Conservation (phyloP, 352 stramenopile species). For the Hyaloperonospora brassicae region DNA sequence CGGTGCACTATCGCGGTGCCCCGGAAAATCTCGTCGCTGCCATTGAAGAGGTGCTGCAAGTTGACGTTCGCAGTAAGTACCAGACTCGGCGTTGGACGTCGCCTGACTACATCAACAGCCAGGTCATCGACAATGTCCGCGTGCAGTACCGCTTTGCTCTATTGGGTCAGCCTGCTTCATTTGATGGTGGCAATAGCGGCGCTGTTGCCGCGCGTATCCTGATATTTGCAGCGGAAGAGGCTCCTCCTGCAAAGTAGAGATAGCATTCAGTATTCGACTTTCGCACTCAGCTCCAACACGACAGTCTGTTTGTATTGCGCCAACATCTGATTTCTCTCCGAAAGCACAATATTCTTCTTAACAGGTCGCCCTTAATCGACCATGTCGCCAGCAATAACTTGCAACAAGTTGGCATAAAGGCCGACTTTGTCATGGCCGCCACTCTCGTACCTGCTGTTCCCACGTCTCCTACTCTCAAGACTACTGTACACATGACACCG, state of each 20-base stretch:
- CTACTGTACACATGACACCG: conserved; percentile 11
- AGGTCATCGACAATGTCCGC: conserved; percentile 52
- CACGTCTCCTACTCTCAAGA: conserved; percentile 14
- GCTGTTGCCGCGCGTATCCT: conserved; percentile 21
- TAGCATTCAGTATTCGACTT: too few relatives aligned
- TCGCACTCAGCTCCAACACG: too few relatives aligned
- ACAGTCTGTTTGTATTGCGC: too few relatives aligned
- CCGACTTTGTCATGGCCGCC: conserved; percentile 23
- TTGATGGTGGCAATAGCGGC: conserved; percentile 5
- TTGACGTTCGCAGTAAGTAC: conserved; percentile 72
- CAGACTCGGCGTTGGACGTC: conserved; percentile 47
- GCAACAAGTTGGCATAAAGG: conserved; percentile 9
- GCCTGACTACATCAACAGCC: conserved; percentile 27
- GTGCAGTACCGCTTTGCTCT: conserved; percentile 42
- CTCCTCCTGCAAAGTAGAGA: neutral
- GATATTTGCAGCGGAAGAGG: conserved; percentile 30
- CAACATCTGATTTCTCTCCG: too few relatives aligned
- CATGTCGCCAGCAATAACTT: too few relatives aligned
- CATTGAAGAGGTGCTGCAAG: conserved; percentile 59
- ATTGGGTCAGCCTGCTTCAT: conserved; percentile 1
- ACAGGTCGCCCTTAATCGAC: too few relatives aligned
- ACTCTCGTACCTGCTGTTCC: conserved; percentile 16
- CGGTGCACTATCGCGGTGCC: conserved; percentile 34
- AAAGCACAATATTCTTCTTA: too few relatives aligned
- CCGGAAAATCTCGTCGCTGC: conserved; percentile 29